Conservation (phyloP, 2,329 filamentous ascomycete genomes). For the Epichloe sp. region DNA sequence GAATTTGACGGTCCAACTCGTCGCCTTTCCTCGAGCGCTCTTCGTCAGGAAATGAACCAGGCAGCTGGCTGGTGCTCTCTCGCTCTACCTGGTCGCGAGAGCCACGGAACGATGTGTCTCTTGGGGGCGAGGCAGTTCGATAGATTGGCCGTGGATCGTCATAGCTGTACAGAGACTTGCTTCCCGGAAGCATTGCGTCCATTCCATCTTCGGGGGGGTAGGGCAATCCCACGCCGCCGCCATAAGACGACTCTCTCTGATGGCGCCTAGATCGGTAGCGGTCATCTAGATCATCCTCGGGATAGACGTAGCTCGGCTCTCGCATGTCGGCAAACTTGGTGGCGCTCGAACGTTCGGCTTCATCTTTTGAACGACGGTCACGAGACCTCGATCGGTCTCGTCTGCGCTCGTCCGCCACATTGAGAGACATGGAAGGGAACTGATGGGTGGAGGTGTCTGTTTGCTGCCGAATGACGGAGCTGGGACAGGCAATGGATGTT, state of each 20-base stretch:
- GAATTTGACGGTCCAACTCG: slow-evolving; percentile 10
- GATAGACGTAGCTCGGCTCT: slow-evolving; percentile 29
- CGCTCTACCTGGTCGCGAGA: slow-evolving; percentile 20
- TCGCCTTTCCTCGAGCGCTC: slow-evolving; percentile 11
- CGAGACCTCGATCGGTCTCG: slow-evolving; percentile 33
- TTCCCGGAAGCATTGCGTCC: slow-evolving; percentile 24
- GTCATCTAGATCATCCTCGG: slow-evolving; percentile 29
- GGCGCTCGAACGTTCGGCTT: slow-evolving; percentile 17
- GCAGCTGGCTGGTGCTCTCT: slow-evolving; percentile 13
- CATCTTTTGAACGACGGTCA: slow-evolving; percentile 20
- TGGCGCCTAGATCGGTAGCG: slow-evolving; percentile 18
- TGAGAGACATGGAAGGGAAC: slow-evolving; percentile 33
- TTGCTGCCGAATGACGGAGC: background rate
- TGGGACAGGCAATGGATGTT: background rate
- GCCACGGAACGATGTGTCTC: slow-evolving; percentile 22
- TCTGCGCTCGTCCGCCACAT: slow-evolving; percentile 30
- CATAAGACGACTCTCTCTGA: slow-evolving; percentile 19
- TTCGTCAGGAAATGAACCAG: slow-evolving; percentile 22
- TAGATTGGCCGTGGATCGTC: slow-evolving; percentile 22
- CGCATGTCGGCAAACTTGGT: slow-evolving; percentile 25
- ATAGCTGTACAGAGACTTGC: slow-evolving; percentile 26
- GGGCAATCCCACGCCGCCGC: slow-evolving; percentile 18
- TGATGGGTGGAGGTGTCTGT: background rate
- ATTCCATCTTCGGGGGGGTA: slow-evolving; percentile 26
- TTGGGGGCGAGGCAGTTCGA: slow-evolving; percentile 21